Evolutionary conservation across 768 basidiomycete species (phyloP).

Genomic region (Leucocoprinus leucothites): DNA sequence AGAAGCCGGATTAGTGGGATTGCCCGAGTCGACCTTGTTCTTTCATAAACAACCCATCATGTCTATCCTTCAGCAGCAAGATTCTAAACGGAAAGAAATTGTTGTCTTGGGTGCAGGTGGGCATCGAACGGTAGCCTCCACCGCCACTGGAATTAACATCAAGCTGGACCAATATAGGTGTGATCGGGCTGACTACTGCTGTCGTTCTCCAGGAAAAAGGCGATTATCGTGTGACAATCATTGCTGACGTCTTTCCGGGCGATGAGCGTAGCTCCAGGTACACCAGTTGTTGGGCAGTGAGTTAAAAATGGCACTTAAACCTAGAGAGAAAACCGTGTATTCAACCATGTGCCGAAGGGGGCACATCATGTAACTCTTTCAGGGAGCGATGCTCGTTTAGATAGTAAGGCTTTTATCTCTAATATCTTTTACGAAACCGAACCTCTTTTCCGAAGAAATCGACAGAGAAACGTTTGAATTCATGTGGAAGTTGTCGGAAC

Average conservation of each 20-base stretch:
- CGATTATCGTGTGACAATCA: constrained; percentile 59
- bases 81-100: constrained; percentile 20
- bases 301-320: constrained; percentile 19
- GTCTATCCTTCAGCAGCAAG: neutral
- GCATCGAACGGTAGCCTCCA: neutral
- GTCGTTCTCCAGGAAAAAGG: constrained; percentile 61
- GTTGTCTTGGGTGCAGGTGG: constrained; percentile 36
- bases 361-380: constrained; percentile 73
- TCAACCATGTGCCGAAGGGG: constrained; percentile 42
- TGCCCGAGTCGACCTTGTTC: neutral
- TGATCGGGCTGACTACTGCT: constrained; percentile 74
- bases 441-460: constrained; percentile 40
- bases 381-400: constrained; percentile 37
- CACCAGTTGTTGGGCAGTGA: constrained; percentile 80
- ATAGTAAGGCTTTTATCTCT: constrained; percentile 34
- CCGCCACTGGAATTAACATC: neutral
- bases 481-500: constrained; percentile 69
- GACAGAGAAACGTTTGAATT: constrained; percentile 66
- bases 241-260: constrained; percentile 67
- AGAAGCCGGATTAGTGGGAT: too few species aligned
- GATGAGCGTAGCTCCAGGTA: constrained; percentile 68
- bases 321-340: neutral
- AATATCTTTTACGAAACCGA: neutral
- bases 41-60: neutral
- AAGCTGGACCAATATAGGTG: constrained; percentile 41